Base-by-base conservation (phyloP, 495 filamentous ascomycete genomes). In the Gamarada debralockiae region DNA sequence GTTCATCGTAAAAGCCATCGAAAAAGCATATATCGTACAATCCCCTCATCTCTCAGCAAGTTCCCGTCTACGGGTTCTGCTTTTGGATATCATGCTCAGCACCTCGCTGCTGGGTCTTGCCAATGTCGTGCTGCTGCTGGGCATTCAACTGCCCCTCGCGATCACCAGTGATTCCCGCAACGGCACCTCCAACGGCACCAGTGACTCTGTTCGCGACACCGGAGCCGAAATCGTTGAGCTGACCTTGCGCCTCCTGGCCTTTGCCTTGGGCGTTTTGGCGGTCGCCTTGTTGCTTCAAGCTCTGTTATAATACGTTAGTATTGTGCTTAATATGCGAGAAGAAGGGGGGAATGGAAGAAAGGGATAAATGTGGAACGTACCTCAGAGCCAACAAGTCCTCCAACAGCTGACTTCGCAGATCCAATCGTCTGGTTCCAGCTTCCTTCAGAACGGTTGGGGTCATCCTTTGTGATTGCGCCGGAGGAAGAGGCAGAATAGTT, bases 351-450 rank as follows among this genome's bases (percentile, higher is more conserved):
- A n/a, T n/a, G n/a, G n/a, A n/a, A n/a, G n/a, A n/a, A n/a, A n/a
- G n/a, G n/a, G n/a, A n/a, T n/a, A n/a, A n/a, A n/a, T n/a, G n/a
- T n/a, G 4, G 27, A 14, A 59, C 68, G 52, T 65, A 79, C 77
- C 71, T 93, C 85, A 53, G 79, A 79, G 53, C 92, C 92, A 44
- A 91, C 53, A 10, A 90, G 41, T 56, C 83, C 83, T 50, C 92
- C 92, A 5, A 95, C 46, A 24, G 80, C 73, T 63, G 96, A 90
- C 78, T 97, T 97, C 36, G 80, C 84, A 0, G 87, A 81, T 50
- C 92, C 92, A 34, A 91, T 57, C 36, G 87, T 93, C 71, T 97
- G 91, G 73, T 96, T 88, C 81, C 86, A 92, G 34, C 77, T 74
- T 27, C 92, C 92, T 4, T 78, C 67, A 15, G 73, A 65, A 56